Evolutionary conservation across 1,284 basidiomycete species (phyloP), one percentile per base, ranked within the genome.

Genomic region (Cutaneotrichosporon sp.): DNA sequence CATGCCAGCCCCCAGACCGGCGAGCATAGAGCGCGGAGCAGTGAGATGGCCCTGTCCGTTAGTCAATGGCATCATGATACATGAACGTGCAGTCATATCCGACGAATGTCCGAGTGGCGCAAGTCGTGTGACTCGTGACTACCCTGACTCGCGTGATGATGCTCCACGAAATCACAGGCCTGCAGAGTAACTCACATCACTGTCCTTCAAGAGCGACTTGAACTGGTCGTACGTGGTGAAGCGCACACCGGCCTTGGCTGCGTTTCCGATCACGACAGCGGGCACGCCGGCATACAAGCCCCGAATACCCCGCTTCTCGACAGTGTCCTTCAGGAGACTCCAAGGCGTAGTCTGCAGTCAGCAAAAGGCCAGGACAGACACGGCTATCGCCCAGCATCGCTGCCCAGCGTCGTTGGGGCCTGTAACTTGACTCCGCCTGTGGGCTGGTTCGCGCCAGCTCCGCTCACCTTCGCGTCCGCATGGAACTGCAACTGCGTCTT

Each of bases 161-260:
- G n/a, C n/a, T n/a, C n/a, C n/a, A n/a, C n/a, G n/a, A n/a, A n/a
- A n/a, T n/a, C n/a, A n/a, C n/a, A n/a, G n/a, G n/a, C n/a, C 17
- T 48, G 39, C 25, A 20, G 19, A 41, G n/a, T n/a, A 29, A 65
- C 73, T 49, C 65, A 90, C 91, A 77, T 94, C 79, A 10, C 82
- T 68, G 72, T 97, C 90, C 43, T 87, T 87, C 49, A 98, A 75
- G 64, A 85, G 74, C 37, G 79, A 77, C 77, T 98, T 97, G 78
- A 94, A 94, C 70, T 87, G 82, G 70, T 97, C 93, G 75, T 97
- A 98, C 61, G 85, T 88, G 46, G 96, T 82, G 74, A 98, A 98
- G 25, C 94, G 81, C 38, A 98, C 92, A 7, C 90, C 92, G 3
- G 93, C 93, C 77, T 97, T 96, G 61, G 82, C 71, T 0, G 90